These are phyloP conservation scores for Naganishia albida DNA, from an alignment of 1,284 basidiomycete species.

Conservation along the genomic window DNA sequence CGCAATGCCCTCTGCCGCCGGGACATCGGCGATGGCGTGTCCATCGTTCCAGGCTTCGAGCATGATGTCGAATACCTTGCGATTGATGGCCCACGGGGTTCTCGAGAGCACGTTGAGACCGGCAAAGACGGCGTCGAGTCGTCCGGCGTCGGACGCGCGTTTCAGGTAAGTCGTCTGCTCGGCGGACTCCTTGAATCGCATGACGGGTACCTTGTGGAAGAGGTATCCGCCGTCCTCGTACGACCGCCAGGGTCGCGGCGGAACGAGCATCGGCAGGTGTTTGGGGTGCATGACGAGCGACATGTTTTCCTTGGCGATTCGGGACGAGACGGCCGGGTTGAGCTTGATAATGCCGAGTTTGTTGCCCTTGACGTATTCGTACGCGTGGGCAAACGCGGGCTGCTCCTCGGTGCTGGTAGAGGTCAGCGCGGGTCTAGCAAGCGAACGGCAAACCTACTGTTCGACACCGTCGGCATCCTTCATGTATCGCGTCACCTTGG, in stretches of 20 bases:
- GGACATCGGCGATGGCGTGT: constrained; percentile 72
- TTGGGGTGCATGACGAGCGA: constrained; percentile 83
- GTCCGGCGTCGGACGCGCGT: constrained; percentile 71
- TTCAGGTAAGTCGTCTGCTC: constrained; percentile 84
- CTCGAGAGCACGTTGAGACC: constrained; percentile 86
- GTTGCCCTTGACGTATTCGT: constrained; percentile 89
- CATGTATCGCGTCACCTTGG: constrained; percentile 68
- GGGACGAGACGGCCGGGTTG: constrained; percentile 76
- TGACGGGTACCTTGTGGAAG: constrained; percentile 70
- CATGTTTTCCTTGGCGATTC: constrained; percentile 75
- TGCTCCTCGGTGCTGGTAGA: constrained; percentile 70
- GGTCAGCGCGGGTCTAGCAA: not conserved
- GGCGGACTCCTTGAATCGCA: constrained; percentile 89
- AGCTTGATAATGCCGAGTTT: constrained; percentile 88
- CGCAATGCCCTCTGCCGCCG: constrained; percentile 59
- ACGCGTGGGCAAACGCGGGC: constrained; percentile 87
- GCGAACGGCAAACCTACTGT: constrained; percentile 16
- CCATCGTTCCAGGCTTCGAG: constrained; percentile 81
- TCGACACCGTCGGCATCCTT: constrained; percentile 29
- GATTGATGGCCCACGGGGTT: constrained; percentile 91
- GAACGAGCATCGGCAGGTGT: constrained; percentile 92
- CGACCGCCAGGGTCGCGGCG: constrained; percentile 82
- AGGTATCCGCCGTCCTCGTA: constrained; percentile 84
- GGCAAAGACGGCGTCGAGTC: constrained; percentile 81
- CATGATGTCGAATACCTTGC: constrained; percentile 70